Conservation (phyloP, 1,284 basidiomycete genomes). For the Heterobasidion parviporum region DNA sequence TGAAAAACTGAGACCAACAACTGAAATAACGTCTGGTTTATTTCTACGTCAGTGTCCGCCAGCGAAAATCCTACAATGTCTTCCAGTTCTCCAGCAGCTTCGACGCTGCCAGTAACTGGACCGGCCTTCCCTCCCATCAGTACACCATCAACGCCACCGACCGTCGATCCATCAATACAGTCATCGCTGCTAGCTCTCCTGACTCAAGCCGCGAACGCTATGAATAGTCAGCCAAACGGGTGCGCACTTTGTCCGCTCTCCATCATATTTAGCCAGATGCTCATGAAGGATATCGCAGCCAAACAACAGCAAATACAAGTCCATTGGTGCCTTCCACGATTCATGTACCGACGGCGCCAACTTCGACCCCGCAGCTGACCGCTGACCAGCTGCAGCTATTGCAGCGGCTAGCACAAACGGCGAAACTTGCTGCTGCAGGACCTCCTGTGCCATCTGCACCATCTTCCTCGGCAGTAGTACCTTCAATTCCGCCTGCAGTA, state of each 20-base stretch:
- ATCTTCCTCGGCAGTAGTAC: not conserved
- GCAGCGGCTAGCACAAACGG: conserved; percentile 63
- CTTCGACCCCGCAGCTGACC: conserved; percentile 33
- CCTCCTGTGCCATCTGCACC: conserved; percentile 20
- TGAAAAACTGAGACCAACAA: conserved; percentile 44
- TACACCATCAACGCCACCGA: conserved; percentile 20
- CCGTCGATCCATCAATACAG: conserved; percentile 38
- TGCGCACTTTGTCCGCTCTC: conserved; percentile 12
- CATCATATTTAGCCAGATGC: not conserved
- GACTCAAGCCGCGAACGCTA: conserved; percentile 43
- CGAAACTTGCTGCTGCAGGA: conserved; percentile 30
- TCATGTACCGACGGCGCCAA: conserved; percentile 7
- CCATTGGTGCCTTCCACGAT: not conserved
- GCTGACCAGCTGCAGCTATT: conserved; percentile 58
- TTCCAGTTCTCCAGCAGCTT: conserved; percentile 14
- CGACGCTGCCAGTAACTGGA: conserved; percentile 20
- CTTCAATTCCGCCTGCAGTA: conserved; percentile 17
- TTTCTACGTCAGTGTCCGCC: conserved; percentile 56
- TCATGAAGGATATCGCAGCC: conserved; percentile 31
- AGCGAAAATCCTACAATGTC: conserved; percentile 25
- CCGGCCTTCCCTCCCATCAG: conserved; percentile 15
- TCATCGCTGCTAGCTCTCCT: conserved; percentile 60
- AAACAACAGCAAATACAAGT: conserved; percentile 51
- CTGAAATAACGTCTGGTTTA: conserved; percentile 56
- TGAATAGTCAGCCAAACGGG: conserved; percentile 13